These are phyloP conservation scores for sunflower (Helianthus annuus) DNA, from an alignment of 129 eudicot genomes.

Conservation along the genomic window HanXRQr2.0-SUNRISE NC_035441.2:157276235-157276734, in stretches of 20 bases:
- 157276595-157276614: slow-evolving; percentile 29
- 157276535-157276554: slow-evolving; percentile 64
- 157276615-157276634: slow-evolving; percentile 8
- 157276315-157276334: slow-evolving; percentile 69
- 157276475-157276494: slow-evolving; percentile 78
- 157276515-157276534: slow-evolving; percentile 66
- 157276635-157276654: slow-evolving; percentile 9
- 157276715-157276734: slow-evolving; percentile 6
- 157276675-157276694: slow-evolving; percentile 11
- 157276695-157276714: slow-evolving; percentile 1
- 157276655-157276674: slow-evolving; percentile 19
- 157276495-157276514: slow-evolving; percentile 72
- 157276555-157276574: slow-evolving; percentile 88
- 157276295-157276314: slow-evolving; percentile 41
- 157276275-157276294: background rate
- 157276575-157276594: slow-evolving; percentile 96
- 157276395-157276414: slow-evolving; percentile 74
- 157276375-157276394: slow-evolving; percentile 79
- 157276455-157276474: slow-evolving; percentile 65
- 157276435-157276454: slow-evolving; percentile 39
- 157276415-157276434: slow-evolving; percentile 59
- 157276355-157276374: slow-evolving; percentile 57
- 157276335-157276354: slow-evolving; percentile 95
- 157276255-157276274: slow-evolving; percentile 12
- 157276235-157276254: slow-evolving; percentile 24